Evolutionary conservation across 257 asterid species (phyloP).

Genomic region (Gynochthodes officinalis): DNA sequence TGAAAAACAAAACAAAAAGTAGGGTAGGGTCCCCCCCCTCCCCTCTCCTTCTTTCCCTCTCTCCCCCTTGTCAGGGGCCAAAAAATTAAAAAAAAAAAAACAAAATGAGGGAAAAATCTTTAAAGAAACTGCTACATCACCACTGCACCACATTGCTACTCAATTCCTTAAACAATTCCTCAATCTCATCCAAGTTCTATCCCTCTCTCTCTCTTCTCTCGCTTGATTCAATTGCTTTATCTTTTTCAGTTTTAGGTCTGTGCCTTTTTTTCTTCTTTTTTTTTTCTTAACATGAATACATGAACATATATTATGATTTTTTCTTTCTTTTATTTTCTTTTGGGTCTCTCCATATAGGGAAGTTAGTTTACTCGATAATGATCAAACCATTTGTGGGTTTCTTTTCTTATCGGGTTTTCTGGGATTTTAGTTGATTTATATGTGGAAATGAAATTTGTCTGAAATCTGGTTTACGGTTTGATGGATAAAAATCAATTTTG

Average conservation of each 20-base stretch:
- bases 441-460: not conserved
- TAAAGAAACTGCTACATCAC: not conserved
- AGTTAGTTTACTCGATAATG: not conserved
- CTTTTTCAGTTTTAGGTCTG: conserved; percentile 30
- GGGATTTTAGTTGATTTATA: conserved; percentile 4
- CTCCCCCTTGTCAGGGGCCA: conserved; percentile 16
- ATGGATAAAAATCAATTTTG: not conserved
- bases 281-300: not conserved
- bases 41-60: not conserved
- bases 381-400: not conserved
- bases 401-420: not conserved
- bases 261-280: conserved; percentile 12
- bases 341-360: not conserved
- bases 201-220: too few species aligned
- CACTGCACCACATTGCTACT: too few species aligned
- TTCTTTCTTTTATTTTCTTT: not conserved
- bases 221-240: too few species aligned
- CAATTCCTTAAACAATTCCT: conserved; percentile 6
- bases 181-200: conserved; percentile 4
- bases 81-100: not conserved
- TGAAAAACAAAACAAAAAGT: not conserved
- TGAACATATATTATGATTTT: not conserved
- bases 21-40: not conserved
- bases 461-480: not conserved
- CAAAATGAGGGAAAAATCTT: not conserved